A percentile compares a stretch with the other conserved stretches of the same genome.
Evolutionary conservation across 768 basidiomycete species (phyloP).

Genomic region (Atractiella rhizophila): DNA sequence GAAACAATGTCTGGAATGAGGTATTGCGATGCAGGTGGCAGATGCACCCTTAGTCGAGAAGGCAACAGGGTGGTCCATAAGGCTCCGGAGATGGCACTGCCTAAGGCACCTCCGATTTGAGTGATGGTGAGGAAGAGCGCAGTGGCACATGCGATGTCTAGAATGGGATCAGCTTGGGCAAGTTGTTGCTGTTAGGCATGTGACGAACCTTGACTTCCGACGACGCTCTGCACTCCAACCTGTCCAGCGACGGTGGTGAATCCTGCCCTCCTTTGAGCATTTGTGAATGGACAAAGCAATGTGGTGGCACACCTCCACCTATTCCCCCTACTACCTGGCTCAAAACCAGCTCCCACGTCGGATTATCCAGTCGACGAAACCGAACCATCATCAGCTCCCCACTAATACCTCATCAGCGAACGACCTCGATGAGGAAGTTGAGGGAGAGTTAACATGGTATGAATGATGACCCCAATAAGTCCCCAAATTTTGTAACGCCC

Average conservation of each 20-base stretch:
- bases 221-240: slow-evolving; percentile 15
- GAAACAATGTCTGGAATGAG: slow-evolving; percentile 12
- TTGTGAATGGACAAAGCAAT: too few relatives aligned
- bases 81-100: slow-evolving; percentile 14
- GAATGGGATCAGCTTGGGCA: too few relatives aligned
- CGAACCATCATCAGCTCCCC: slow-evolving; percentile 17
- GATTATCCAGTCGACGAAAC: slow-evolving; percentile 10
- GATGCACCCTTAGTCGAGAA: slow-evolving; percentile 4
- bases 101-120: slow-evolving; percentile 16
- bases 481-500: slow-evolving; percentile 15
- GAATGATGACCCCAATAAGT: slow-evolving; percentile 13
- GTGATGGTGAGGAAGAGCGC: slow-evolving; percentile 17
- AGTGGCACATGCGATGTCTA: slow-evolving; percentile 17
- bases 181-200: too few relatives aligned
- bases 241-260: slow-evolving; percentile 14
- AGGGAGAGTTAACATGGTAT: too few relatives aligned
- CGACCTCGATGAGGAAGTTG: too few relatives aligned
- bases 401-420: too few relatives aligned
- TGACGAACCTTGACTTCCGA: slow-evolving; percentile 11
- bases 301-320: too few relatives aligned
- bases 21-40: slow-evolving; percentile 1
- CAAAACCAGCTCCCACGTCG: slow-evolving; percentile 14
- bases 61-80: slow-evolving; percentile 16
- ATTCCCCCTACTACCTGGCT: slow-evolving; percentile 14
- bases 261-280: too few relatives aligned